Conservation (phyloP, 1,139 yeast genomes). For the Arxiozyma slooffiae region DNA sequence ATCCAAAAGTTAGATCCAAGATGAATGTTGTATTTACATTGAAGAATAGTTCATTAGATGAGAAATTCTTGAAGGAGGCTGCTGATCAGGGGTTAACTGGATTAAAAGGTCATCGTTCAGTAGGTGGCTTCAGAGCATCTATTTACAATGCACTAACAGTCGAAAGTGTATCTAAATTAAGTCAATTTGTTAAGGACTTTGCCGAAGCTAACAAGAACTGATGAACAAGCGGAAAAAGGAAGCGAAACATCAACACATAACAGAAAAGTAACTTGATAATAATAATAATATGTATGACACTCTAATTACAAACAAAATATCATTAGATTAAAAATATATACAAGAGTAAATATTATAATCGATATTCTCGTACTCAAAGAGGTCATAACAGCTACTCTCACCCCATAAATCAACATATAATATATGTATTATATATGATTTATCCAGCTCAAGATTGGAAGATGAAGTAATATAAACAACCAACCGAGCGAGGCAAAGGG, state of each 20-base stretch:
- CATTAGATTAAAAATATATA: conserved; percentile 26
- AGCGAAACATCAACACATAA: neutral
- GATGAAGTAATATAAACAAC: conserved; percentile 8
- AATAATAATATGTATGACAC: conserved; percentile 41
- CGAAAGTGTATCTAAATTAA: conserved; percentile 52
- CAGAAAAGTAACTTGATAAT: too few relatives aligned
- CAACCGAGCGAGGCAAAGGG: conserved; percentile 36
- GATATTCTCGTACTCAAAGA: conserved; percentile 73
- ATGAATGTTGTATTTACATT: conserved; percentile 92
- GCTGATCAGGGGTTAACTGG: conserved; percentile 54
- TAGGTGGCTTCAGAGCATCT: conserved; percentile 94
- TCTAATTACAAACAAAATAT: conserved; percentile 66
- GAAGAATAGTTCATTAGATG: conserved; percentile 51
- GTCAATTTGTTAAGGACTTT: conserved; percentile 52
- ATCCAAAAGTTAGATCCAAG: conserved; percentile 53
- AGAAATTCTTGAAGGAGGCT: conserved; percentile 55
- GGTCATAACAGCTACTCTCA: conserved; percentile 48
- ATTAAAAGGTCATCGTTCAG: conserved; percentile 91
- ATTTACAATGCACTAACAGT: conserved; percentile 76
- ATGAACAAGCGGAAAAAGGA: neutral
- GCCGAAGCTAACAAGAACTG: conserved; percentile 34
- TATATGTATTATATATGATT: conserved; percentile 9
- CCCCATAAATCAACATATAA: conserved; percentile 35
- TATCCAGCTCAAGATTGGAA: conserved; percentile 39
- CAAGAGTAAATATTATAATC: conserved; percentile 25